A percentile compares a stretch with the other conserved stretches of the same genome.
Evolutionary conservation across 208 protist species (phyloP).

Genomic region (Acanthamoeba triangularis): DNA sequence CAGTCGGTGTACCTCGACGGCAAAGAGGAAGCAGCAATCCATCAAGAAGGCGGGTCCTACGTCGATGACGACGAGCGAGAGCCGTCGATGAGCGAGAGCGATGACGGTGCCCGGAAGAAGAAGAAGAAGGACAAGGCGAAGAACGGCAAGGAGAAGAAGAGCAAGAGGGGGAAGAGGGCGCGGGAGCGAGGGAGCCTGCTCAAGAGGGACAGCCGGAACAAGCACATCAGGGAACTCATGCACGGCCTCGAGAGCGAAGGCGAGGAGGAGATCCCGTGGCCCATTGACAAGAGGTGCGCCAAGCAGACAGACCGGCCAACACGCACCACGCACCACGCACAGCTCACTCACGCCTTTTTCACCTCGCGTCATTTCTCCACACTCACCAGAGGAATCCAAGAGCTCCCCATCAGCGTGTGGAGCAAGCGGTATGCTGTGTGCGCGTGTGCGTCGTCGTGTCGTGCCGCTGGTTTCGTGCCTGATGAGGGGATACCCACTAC

Average conservation of each 20-base stretch:
- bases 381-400: not conserved
- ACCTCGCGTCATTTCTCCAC: not conserved
- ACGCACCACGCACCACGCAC: not conserved
- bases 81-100: not conserved
- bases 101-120: not conserved
- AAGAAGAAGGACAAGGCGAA: slow-evolving; percentile 15
- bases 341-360: not conserved
- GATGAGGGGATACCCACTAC: not conserved
- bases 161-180: not conserved
- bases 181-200: not conserved
- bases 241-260: slow-evolving; percentile 13
- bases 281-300: slow-evolving; percentile 2
- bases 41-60: not conserved
- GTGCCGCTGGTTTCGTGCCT: not conserved
- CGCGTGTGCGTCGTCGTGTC: not conserved
- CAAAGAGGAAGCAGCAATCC: not conserved
- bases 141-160: not conserved
- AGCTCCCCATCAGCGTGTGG: slow-evolving; percentile 68
- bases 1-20: not conserved
- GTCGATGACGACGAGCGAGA: not conserved
- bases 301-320: not conserved
- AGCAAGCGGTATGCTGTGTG: slow-evolving; percentile 28
- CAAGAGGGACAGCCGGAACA: not conserved
- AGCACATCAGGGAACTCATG: not conserved
- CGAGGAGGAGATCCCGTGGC: slow-evolving; percentile 25